Evolutionary conservation across 2,329 filamentous ascomycete species (phyloP).

Genomic region (Stagonosporopsis chrysanthemi): DNA sequence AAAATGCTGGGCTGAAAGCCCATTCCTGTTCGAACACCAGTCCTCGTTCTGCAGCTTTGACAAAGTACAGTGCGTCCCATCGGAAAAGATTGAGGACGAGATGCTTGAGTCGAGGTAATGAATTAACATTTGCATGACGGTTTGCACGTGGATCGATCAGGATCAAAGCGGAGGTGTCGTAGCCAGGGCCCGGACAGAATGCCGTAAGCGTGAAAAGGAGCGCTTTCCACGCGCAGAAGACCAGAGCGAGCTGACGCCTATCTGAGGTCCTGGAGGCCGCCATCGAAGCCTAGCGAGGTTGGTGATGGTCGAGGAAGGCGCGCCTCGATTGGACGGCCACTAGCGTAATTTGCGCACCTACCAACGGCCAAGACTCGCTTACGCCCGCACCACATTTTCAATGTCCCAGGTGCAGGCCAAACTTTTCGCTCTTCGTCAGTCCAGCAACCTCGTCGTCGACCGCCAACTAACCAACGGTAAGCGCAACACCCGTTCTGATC

Average conservation of each 20-base stretch:
- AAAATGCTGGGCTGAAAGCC: slow-evolving; percentile 74
- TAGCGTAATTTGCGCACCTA: slow-evolving; percentile 20
- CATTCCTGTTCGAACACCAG: slow-evolving; percentile 83
- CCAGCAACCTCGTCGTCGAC: slow-evolving; percentile 43
- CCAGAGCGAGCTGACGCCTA: slow-evolving; percentile 21
- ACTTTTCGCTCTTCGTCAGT: slow-evolving; percentile 37
- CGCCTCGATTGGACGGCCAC: slow-evolving; percentile 22
- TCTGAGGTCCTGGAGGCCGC: slow-evolving; percentile 1
- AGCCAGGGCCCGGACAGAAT: slow-evolving; percentile 67
- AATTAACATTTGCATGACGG: slow-evolving; percentile 29
- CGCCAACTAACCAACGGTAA: slow-evolving; percentile 49
- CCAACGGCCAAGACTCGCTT: slow-evolving; percentile 27
- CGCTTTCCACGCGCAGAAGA: slow-evolving; percentile 71
- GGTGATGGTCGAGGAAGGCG: slow-evolving; percentile 8
- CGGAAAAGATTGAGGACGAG: slow-evolving; percentile 68
- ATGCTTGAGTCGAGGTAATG: slow-evolving; percentile 32
- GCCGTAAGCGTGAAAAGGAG: slow-evolving; percentile 69
- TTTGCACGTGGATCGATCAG: slow-evolving; percentile 48
- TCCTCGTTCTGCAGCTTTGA: slow-evolving; percentile 67
- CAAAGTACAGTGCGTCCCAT: slow-evolving; percentile 85
- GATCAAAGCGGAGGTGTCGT: slow-evolving; percentile 78
- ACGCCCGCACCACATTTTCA: slow-evolving; percentile 27
- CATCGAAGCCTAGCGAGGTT: slow-evolving; percentile 8
- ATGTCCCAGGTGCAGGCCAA: slow-evolving; percentile 19
- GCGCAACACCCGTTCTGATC: slow-evolving; percentile 42